Conservation (phyloP, 2,329 filamentous ascomycete genomes). For the Podosphaera aphanis region DNA sequence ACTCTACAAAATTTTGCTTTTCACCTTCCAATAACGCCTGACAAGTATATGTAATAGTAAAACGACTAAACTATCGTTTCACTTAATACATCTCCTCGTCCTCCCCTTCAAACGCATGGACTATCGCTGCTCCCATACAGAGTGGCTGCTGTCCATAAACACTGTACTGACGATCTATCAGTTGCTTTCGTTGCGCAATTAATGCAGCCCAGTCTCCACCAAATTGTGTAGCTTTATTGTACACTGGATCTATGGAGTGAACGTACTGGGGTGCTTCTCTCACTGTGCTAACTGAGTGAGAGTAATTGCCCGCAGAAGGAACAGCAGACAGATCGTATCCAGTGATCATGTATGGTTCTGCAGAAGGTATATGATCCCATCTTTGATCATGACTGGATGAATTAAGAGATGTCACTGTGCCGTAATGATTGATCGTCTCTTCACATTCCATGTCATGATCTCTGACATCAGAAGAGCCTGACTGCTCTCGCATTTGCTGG, state of each 20-base stretch:
- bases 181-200: constrained; percentile 9
- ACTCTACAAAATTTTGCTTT: too few species aligned
- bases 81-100: constrained; percentile 17
- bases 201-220: constrained; percentile 10
- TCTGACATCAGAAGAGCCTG: constrained; percentile 17
- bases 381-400: constrained; percentile 29
- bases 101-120: constrained; percentile 8
- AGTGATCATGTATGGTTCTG: constrained; percentile 51
- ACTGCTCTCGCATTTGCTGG: constrained; percentile 21
- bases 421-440: constrained; percentile 15
- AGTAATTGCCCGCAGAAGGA: constrained; percentile 19
- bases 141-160: constrained; percentile 9
- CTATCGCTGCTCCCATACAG: constrained; percentile 6
- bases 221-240: constrained; percentile 18
- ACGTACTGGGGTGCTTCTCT: constrained; percentile 23
- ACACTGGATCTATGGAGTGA: constrained; percentile 45
- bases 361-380: constrained; percentile 20
- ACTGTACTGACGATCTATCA: constrained; percentile 16
- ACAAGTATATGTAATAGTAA: too few species aligned
- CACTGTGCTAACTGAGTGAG: constrained; percentile 22
- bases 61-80: constrained; percentile 1
- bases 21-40: too few species aligned
- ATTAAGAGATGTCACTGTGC: constrained; percentile 18
- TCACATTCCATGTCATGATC: constrained; percentile 23
- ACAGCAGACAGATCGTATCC: constrained; percentile 50